Evolutionary conservation across 768 basidiomycete genomes (phyloP), one percentile per base, ranked within the genome.

Genomic region (Lactarius vividus): DNA sequence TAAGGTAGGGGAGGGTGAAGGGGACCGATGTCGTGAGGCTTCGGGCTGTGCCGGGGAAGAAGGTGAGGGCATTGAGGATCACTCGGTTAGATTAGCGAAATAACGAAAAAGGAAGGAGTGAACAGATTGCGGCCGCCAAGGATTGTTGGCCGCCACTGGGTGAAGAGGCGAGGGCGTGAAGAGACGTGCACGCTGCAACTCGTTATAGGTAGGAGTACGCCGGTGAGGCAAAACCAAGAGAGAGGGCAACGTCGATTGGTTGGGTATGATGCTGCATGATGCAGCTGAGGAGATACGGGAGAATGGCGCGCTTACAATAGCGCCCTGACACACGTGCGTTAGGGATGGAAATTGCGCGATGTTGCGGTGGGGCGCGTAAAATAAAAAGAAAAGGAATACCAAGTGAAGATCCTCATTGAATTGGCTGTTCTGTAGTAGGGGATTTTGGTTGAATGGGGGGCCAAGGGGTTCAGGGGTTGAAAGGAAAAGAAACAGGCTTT

Each of bases 401-500:
- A 29, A n/a, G 53, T n/a, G 26, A 10, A 37, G 39, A 52, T 26
- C 23, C 40, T 39, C 3, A 33, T 31, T n/a, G 44, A 9, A 28
- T 23, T 15, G 35, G 6, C 9, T 11, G 4, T 57, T 8, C 18
- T 35, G 16, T 46, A 40, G 44, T 1, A 15, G 15, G 37, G 11
- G 15, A 39, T 20, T 11, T 4, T 37, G 7, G 29, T 49, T 49
- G 26, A 33, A 52, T 4, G 33, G 57, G 53, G 57, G 63, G 57
- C 39, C 15, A 42, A 44, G 52, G 63, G 49, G 52, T 28, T 3
- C 7, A 18, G 29, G n/a, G 28, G 16, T 20, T 11, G n/a, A 31
- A 11, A 20, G 20, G 63, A 20, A 57, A 42, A 31, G 31, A 61
- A 65, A 66, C 55, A 66, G 65, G 56, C 65, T 66, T 66, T 66